Evolutionary conservation across 257 asterid genomes (phyloP).

Genomic region (Fraxinus excelsior): DNA sequence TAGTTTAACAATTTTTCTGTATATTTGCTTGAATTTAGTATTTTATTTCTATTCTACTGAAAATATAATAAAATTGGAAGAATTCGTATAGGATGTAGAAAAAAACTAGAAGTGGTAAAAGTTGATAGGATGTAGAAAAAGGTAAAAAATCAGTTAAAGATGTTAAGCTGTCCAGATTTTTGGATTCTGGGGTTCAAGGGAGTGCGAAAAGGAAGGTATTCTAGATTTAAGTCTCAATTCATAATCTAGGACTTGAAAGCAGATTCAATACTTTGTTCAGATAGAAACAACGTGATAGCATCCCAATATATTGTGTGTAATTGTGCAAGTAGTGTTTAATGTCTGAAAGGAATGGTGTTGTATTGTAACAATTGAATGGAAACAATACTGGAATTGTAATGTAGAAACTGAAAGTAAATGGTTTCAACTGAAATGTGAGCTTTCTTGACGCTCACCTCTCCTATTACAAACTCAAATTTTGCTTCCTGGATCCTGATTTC

Average conservation of each 20-base stretch:
- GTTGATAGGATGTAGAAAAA: neutral
- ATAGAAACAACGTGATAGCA: neutral
- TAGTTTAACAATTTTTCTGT: neutral
- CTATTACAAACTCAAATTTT: neutral
- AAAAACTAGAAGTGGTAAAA: neutral
- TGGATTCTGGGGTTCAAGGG: neutral
- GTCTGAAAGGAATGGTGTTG: neutral
- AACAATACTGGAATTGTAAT: neutral
- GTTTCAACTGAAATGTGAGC: neutral
- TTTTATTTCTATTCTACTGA: neutral
- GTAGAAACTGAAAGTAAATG: neutral
- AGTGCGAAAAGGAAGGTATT: neutral
- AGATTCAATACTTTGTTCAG: neutral
- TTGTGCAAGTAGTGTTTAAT: neutral
- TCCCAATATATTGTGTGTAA: neutral
- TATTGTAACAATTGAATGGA: neutral
- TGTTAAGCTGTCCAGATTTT: neutral
- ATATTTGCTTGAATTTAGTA: neutral
- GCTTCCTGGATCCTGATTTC: neutral
- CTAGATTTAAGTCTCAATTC: neutral
- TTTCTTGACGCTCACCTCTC: neutral
- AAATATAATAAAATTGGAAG: neutral
- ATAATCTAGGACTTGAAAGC: neutral
- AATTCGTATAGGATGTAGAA: neutral
- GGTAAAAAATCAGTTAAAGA: too few relatives aligned